phyloP scores from a whole-genome alignment of 768 basidiomycete species.

The Cystofilobasidium capitatum region DNA sequence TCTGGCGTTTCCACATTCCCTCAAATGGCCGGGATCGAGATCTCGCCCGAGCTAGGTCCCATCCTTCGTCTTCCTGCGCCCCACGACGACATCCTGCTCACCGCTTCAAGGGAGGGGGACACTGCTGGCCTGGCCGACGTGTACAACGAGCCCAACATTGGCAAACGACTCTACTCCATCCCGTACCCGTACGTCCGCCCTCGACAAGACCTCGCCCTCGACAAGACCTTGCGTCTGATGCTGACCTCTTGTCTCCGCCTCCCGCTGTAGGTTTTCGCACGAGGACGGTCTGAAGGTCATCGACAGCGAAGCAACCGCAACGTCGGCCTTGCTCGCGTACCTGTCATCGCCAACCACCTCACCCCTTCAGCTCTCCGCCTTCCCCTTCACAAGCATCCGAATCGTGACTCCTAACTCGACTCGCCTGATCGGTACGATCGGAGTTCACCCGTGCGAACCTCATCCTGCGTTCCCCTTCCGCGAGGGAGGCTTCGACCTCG shows the following conservation, averaged over 20 bases:
- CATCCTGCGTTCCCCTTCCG: neutral
- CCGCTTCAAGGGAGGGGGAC: neutral
- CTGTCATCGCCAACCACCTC: neutral
- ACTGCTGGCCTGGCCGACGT: neutral
- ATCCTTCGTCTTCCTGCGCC: neutral
- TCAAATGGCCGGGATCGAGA: no score
- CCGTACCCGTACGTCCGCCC: neutral
- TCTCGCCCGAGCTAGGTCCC: no score
- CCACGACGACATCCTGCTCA: neutral
- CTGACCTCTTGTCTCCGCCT: neutral
- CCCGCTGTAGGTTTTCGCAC: neutral
- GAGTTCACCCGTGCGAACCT: neutral
- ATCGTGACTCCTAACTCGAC: neutral
- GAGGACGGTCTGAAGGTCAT: neutral
- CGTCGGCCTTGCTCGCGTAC: neutral
- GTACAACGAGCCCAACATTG: neutral
- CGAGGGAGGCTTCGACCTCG: neutral
- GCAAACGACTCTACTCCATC: neutral
- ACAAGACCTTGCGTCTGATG: neutral
- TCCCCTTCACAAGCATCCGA: neutral
- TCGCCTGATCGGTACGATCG: neutral
- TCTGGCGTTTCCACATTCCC: no score
- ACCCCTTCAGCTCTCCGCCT: neutral
- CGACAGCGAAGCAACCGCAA: neutral
- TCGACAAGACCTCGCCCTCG: neutral